Conservation (phyloP, 2,329 filamentous ascomycete genomes). For the Davidsoniella virescens region DNA sequence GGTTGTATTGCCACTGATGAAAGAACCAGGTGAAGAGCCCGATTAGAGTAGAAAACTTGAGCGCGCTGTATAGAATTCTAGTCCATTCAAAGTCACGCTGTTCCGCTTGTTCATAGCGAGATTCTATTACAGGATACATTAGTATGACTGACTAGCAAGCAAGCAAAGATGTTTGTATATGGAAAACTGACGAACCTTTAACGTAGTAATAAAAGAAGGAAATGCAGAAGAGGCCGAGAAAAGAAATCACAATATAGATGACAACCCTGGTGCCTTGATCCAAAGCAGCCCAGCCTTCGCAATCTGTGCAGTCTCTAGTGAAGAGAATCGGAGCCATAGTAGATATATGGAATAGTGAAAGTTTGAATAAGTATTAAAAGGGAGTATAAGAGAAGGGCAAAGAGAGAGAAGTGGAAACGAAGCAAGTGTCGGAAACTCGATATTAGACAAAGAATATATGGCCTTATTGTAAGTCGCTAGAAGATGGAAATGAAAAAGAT, state of each 20-base stretch:
- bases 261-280: neutral
- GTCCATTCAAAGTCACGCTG: slow-evolving; percentile 3
- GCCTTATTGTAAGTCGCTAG: no score
- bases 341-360: neutral
- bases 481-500: no score
- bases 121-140: neutral
- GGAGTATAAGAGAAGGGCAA: neutral
- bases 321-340: neutral
- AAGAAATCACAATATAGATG: slow-evolving; percentile 4
- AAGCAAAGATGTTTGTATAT: neutral
- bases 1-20: slow-evolving; percentile 9
- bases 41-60: slow-evolving; percentile 6
- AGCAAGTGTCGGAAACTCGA: no score
- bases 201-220: slow-evolving; percentile 9
- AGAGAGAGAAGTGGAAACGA: no score
- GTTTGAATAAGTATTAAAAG: no score
- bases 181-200: neutral
- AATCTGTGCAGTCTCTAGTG: neutral
- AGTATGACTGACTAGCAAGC: neutral
- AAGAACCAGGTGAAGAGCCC: slow-evolving; percentile 9
- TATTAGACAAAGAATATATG: no score
- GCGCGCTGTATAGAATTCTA: neutral
- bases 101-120: slow-evolving; percentile 8
- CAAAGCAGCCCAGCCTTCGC: neutral
- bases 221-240: slow-evolving; percentile 6